Base-by-base conservation (phyloP, 129 eudicot species). In the Flaveria bidentis region DNA sequence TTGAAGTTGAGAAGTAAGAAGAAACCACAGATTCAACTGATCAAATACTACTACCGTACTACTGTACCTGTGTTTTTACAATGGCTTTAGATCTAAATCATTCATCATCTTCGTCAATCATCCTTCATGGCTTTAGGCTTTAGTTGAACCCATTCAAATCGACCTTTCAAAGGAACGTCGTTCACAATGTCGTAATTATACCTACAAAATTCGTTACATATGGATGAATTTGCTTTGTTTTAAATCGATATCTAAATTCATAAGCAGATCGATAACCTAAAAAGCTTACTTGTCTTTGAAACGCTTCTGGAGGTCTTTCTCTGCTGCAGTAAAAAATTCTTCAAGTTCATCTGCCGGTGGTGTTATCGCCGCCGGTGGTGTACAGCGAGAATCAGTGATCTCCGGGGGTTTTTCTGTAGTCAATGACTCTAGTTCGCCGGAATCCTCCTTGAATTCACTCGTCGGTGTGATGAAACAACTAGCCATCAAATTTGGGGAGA, bases 161-260 rank as follows among this genome's bases (percentile, higher is more conserved):
- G 96, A 53, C 98, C 98, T 83, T 90, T 81, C 86, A 86, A 47
- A 33, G 98, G 94, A 66, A 78, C 76, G 52, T 88, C 98, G 55
- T 87, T 87, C 65, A 71, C 89, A 20, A 89, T 46, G 83, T 92
- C 97, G 60, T 45, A 92, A 72, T 92, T 92, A 69, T 92, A 92
- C 94, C 98, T 92, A 83, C 16, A 72, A 18, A 56, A 30, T 83
- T 14, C 41, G 4, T 66, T 65, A 52, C 3, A 2, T 5, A 11
- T 15, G 2, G 23, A 33, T 76, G 9, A 2, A 13, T 55, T 49
- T 10, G 4, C 6, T 5, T 72, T 41, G 17, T 6, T 22, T 56
- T 26, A 15, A 6, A 2, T 44, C 14, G 28, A 69, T 51, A 17
- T 14, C 16, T 1, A 51, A 25, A 13, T 20, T 2, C 41, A n/a